phyloP scores from a whole-genome alignment of 2,329 filamentous ascomycete genomes.

The Bisporella sp. region DNA sequence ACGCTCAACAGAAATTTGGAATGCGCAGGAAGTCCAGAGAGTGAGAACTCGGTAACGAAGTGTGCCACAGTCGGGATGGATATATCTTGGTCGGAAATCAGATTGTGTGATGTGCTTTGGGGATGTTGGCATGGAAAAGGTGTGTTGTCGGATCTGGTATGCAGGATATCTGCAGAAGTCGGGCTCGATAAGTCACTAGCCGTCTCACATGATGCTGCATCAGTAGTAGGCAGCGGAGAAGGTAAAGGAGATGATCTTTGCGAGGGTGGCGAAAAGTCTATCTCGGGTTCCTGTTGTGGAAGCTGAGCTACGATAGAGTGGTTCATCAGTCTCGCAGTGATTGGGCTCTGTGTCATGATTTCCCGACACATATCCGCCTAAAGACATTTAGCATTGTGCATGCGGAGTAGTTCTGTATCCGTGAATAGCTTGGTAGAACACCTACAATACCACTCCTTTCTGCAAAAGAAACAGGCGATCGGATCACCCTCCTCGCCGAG shows the following conservation, averaged over 20 bases:
- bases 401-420: too few species aligned
- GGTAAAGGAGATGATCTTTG: not conserved
- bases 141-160: not conserved
- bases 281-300: not conserved
- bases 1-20: too few species aligned
- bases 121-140: slow-evolving; percentile 2
- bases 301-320: not conserved
- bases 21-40: too few species aligned
- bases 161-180: not conserved
- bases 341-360: too few species aligned
- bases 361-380: too few species aligned
- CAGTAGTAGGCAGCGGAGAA: not conserved
- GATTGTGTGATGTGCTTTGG: not conserved
- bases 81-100: slow-evolving; percentile 2
- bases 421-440: too few species aligned
- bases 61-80: not conserved
- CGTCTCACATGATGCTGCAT: not conserved
- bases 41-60: slow-evolving; percentile 5
- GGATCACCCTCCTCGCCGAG: too few species aligned
- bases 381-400: too few species aligned
- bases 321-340: too few species aligned
- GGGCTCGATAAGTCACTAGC: not conserved
- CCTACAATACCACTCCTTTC: too few species aligned
- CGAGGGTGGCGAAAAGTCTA: not conserved
- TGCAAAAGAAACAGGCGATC: too few species aligned